A percentile compares a stretch with the other conserved stretches of the same genome.
Conservation (phyloP, 768 basidiomycete species). For the Leccinum broughii region DNA sequence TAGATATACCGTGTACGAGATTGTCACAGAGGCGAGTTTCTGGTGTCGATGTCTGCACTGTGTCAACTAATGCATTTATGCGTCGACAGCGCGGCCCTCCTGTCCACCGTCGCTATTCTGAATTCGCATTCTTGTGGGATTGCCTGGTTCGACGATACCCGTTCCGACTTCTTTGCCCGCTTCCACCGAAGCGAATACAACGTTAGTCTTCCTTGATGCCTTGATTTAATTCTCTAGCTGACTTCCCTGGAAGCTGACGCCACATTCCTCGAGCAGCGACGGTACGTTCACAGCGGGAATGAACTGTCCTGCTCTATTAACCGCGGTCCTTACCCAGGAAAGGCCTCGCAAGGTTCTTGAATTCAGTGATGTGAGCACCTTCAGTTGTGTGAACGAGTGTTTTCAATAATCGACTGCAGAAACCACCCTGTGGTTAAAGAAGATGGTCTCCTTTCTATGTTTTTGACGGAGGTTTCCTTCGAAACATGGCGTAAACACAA, state of each 20-base stretch:
- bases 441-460: conserved; percentile 78
- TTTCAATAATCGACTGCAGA: conserved; percentile 36
- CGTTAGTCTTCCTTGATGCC: conserved; percentile 49
- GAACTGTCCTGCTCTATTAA: neutral
- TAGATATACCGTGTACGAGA: conserved; percentile 82
- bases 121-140: conserved; percentile 91
- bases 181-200: conserved; percentile 93
- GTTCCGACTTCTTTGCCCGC: conserved; percentile 81
- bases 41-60: conserved; percentile 3
- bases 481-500: conserved; percentile 86
- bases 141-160: conserved; percentile 85
- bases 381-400: neutral
- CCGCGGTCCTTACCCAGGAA: conserved; percentile 47
- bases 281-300: conserved; percentile 41
- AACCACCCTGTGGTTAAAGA: conserved; percentile 93
- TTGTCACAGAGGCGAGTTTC: conserved; percentile 70
- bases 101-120: conserved; percentile 86
- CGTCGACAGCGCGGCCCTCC: conserved; percentile 56
- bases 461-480: conserved; percentile 81
- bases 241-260: conserved; percentile 64
- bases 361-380: conserved; percentile 67
- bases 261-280: conserved; percentile 86
- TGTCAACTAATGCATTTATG: conserved; percentile 11
- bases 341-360: conserved; percentile 78
- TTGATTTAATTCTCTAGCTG: neutral